Conservation (phyloP, 345 rosid genomes). For the Stellera chamaejasme region DNA sequence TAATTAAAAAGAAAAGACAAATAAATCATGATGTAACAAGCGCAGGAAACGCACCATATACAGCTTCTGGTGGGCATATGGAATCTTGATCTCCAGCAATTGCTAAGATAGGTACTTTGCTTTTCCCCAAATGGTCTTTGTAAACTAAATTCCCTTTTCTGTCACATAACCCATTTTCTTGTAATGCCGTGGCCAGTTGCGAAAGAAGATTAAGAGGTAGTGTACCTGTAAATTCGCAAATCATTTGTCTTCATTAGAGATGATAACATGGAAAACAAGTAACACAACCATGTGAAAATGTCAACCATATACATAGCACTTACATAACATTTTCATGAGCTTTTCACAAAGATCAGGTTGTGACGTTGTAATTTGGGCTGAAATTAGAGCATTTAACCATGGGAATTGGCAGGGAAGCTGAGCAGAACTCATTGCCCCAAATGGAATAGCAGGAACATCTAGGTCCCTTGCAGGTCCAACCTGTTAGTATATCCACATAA, state of each 20-base stretch:
- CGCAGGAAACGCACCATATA: constrained; percentile 38
- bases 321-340: constrained; percentile 24
- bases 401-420: constrained; percentile 59
- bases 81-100: constrained; percentile 78
- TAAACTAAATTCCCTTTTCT: constrained; percentile 53
- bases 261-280: too few species aligned
- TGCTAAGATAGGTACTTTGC: constrained; percentile 69
- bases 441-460: constrained; percentile 54
- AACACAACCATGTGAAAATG: too few species aligned
- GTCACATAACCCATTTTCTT: constrained; percentile 50
- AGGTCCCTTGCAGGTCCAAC: constrained; percentile 54
- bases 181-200: constrained; percentile 64
- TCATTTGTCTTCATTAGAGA: background rate
- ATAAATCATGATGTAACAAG: too few species aligned
- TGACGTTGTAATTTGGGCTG: constrained; percentile 59
- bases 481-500: constrained; percentile 25
- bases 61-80: constrained; percentile 82
- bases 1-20: too few species aligned
- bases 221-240: constrained; percentile 36
- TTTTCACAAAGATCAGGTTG: constrained; percentile 51
- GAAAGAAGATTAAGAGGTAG: constrained; percentile 64
- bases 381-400: constrained; percentile 41
- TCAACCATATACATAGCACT: too few species aligned
- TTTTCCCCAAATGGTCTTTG: constrained; percentile 59
- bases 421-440: constrained; percentile 49